phyloP scores from a whole-genome alignment of 805 yeast genomes.

The Clavispora phyllophila region DNA sequence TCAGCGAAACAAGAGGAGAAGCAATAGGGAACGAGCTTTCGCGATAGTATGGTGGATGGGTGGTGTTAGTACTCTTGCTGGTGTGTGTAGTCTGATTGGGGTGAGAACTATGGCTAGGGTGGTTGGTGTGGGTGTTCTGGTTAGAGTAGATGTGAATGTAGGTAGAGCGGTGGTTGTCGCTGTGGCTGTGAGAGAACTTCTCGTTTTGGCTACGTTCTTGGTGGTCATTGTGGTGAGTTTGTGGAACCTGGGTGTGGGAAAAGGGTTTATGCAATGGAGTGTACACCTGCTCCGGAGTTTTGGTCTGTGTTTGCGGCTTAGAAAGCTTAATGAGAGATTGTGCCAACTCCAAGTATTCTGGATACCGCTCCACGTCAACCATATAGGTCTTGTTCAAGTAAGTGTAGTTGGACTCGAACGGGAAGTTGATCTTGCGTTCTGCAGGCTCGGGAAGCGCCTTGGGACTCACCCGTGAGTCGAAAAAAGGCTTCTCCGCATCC shows the following conservation, averaged over 20 bases:
- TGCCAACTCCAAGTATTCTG: constrained; percentile 45
- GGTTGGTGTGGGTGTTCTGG: too few species aligned
- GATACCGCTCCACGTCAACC: constrained; percentile 44
- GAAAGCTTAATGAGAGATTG: constrained; percentile 36
- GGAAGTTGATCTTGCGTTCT: constrained; percentile 43
- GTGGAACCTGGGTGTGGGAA: too few species aligned
- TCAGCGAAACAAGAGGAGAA: not conserved
- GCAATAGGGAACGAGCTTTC: not conserved
- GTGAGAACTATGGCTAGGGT: too few species aligned
- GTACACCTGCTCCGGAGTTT: not conserved
- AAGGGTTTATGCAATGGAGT: not conserved
- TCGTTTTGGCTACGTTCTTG: too few species aligned
- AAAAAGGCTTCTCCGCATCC: constrained; percentile 24
- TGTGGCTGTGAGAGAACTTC: not conserved
- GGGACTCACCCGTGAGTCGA: constrained; percentile 33
- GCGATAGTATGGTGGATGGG: not conserved
- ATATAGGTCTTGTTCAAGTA: constrained; percentile 45
- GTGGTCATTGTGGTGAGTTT: too few species aligned
- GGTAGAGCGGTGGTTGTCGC: not conserved
- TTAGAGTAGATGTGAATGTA: too few species aligned
- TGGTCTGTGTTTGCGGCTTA: constrained; percentile 9
- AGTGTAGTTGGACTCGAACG: constrained; percentile 49
- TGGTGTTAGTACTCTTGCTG: too few species aligned
- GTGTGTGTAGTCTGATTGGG: too few species aligned
- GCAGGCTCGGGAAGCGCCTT: constrained; percentile 16